A percentile compares a stretch with the other conserved stretches of the same genome.
Conservation (phyloP, 1,284 basidiomycete species). For the Vanrija humicola region DNA sequence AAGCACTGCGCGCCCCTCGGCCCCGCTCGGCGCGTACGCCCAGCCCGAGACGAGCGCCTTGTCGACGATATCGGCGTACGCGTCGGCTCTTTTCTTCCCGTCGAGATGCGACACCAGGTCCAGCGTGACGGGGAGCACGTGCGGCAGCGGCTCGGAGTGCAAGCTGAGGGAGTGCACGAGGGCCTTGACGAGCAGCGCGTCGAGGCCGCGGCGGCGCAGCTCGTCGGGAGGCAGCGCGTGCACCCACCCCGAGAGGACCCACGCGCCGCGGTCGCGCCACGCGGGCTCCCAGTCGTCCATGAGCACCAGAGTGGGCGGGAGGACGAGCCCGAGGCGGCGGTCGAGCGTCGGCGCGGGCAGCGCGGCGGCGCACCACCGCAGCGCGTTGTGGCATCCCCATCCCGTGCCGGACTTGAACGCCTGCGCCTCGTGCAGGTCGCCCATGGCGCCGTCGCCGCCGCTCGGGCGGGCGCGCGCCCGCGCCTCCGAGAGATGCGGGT, state of each 20-base stretch:
- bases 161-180: constrained; percentile 42
- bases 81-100: constrained; percentile 25
- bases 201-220: constrained; percentile 42
- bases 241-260: constrained; percentile 33
- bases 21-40: constrained; percentile 40
- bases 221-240: constrained; percentile 7
- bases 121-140: constrained; percentile 25
- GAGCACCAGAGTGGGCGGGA: constrained; percentile 45
- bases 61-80: constrained; percentile 37
- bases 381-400: constrained; percentile 36
- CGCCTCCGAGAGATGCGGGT: constrained; percentile 22
- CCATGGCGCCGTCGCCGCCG: constrained; percentile 25
- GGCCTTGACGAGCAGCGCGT: constrained; percentile 34
- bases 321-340: constrained; percentile 34
- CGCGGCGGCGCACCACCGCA: constrained; percentile 19
- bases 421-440: constrained; percentile 35
- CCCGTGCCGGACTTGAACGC: constrained; percentile 27
- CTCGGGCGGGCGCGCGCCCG: constrained; percentile 18
- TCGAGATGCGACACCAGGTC: constrained; percentile 14
- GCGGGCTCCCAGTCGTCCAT: constrained; percentile 48
- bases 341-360: constrained; percentile 13
- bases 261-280: constrained; percentile 36
- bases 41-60: constrained; percentile 32
- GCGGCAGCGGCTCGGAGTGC: constrained; percentile 33
- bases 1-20: constrained; percentile 32